Conservation (phyloP, 179 eudicot species). For the Nepenthes alata region DNA sequence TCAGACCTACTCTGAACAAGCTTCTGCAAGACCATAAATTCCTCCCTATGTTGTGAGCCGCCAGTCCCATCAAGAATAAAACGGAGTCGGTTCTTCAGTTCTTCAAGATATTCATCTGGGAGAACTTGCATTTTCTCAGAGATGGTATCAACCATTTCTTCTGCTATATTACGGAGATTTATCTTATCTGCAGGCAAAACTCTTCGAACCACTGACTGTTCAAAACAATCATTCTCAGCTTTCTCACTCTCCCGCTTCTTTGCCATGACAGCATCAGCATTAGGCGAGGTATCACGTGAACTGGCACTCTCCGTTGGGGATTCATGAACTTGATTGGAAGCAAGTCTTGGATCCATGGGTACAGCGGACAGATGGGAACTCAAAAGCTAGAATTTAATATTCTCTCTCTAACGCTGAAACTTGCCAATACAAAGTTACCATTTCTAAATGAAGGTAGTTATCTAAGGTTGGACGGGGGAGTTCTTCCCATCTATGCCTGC, state of each 20-base stretch:
- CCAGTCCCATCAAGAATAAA: conserved; percentile 81
- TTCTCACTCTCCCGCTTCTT: conserved; percentile 58
- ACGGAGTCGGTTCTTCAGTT: conserved; percentile 60
- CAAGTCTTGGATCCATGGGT: conserved; percentile 28
- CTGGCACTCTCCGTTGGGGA: conserved; percentile 95
- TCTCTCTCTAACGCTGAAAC: background rate
- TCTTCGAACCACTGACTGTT: conserved; percentile 68
- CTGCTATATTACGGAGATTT: conserved; percentile 50
- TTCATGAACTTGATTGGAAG: conserved; percentile 45
- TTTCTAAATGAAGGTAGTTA: background rate
- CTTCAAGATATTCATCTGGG: conserved; percentile 68
- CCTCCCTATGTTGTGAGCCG: conserved; percentile 72
- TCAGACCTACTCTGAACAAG: conserved; percentile 60
- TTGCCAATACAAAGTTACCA: background rate
- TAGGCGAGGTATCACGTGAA: conserved; percentile 87
- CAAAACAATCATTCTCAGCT: conserved; percentile 62
- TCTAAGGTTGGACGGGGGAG: no score
- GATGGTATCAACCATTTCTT: conserved; percentile 66
- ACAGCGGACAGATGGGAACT: background rate
- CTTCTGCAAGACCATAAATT: conserved; percentile 59
- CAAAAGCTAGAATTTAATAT: background rate
- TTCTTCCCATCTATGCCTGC: no score
- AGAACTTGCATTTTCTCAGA: conserved; percentile 70
- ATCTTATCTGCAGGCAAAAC: conserved; percentile 67
- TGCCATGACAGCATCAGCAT: conserved; percentile 50